Evolutionary conservation across 495 filamentous ascomycete species (phyloP), one percentile per base, ranked within the genome.

Genomic region (Hypoxylon fragiforme): DNA sequence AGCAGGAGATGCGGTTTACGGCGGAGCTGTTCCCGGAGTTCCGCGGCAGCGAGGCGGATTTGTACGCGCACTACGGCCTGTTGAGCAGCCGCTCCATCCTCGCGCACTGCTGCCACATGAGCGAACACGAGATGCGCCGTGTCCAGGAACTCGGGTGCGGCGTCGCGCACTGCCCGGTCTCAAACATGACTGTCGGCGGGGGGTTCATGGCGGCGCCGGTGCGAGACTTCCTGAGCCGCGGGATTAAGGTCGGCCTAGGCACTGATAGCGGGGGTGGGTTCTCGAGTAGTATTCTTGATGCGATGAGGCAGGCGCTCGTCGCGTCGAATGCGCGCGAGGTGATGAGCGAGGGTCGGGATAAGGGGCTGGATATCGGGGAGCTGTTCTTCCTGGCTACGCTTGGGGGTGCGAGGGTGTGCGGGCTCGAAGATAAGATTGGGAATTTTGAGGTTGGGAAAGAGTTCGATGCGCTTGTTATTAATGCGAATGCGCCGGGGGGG

Each of bases 261-360:
- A 87, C 85, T 0, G 85, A 89, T 51, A 82, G 79, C 44, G 82
- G 82, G 2, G 85, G 85, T n/a, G 85, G 84, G 15, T 82, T 77
- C 62, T 80, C 78, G 3, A 70, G 68, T n/a, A 79, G 76, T 31
- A 85, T 85, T 12, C 59, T 85, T 11, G 80, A 85, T 31, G 74
- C 76, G 0, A 84, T 84, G 74, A 71, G 79, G 9, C 74, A 80
- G 56, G 81, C 81, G 3, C 82, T 85, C 44, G 72, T 87, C n/a
- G 81, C 82, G 13, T 81, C 80, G 2, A 78, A 79, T 55, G 81
- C 83, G 7, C 65, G 73, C 9, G 74, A 82, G 43, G 77, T 69
- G 3, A 57, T 69, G 49, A 79, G 76, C 0, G 34, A 76, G 4
- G 83, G 80, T 3, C 50, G 53, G 7, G 77, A 82, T 14, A 68